These are phyloP conservation scores for Verbena officinalis DNA, from an alignment of 257 asterid genomes.

Conservation along the genomic window DNA sequence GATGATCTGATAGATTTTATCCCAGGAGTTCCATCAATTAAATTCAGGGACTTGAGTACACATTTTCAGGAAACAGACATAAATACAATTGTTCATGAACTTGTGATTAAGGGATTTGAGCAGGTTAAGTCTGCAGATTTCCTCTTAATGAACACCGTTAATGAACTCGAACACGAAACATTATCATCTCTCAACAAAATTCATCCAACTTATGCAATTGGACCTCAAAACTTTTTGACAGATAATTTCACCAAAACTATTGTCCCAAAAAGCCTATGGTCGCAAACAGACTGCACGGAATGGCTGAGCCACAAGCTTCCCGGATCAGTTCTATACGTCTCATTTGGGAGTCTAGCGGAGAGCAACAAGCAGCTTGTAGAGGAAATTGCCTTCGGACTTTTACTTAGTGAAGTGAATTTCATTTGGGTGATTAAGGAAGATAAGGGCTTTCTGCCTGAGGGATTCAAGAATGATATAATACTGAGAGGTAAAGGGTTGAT, in stretches of 20 bases:
- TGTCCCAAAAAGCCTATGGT: slow-evolving; percentile 29
- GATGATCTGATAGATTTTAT: slow-evolving; percentile 41
- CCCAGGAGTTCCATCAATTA: slow-evolving; percentile 45
- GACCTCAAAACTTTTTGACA: slow-evolving; percentile 19
- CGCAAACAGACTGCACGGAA: slow-evolving; percentile 33
- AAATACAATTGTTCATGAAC: slow-evolving; percentile 36
- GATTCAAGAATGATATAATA: slow-evolving; percentile 24
- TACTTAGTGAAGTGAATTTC: slow-evolving; percentile 40
- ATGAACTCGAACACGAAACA: slow-evolving; percentile 41
- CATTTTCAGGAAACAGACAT: slow-evolving; percentile 40
- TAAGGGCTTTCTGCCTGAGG: slow-evolving; percentile 31
- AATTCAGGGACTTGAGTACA: slow-evolving; percentile 40
- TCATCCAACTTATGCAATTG: slow-evolving; percentile 30
- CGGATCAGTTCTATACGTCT: slow-evolving; percentile 42
- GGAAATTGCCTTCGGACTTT: slow-evolving; percentile 46
- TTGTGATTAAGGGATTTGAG: slow-evolving; percentile 42
- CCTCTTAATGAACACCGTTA: slow-evolving; percentile 44
- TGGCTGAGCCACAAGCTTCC: slow-evolving; percentile 42
- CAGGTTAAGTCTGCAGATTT: slow-evolving; percentile 47
- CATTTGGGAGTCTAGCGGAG: slow-evolving; percentile 44
- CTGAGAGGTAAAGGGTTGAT: slow-evolving; percentile 36
- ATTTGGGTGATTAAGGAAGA: slow-evolving; percentile 50
- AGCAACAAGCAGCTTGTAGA: slow-evolving; percentile 12
- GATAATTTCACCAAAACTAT: slow-evolving; percentile 1
- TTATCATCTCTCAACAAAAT: slow-evolving; percentile 32